phyloP scores from a whole-genome alignment of 805 yeast genomes.

The Sungouiozyma intestinalis region DNA sequence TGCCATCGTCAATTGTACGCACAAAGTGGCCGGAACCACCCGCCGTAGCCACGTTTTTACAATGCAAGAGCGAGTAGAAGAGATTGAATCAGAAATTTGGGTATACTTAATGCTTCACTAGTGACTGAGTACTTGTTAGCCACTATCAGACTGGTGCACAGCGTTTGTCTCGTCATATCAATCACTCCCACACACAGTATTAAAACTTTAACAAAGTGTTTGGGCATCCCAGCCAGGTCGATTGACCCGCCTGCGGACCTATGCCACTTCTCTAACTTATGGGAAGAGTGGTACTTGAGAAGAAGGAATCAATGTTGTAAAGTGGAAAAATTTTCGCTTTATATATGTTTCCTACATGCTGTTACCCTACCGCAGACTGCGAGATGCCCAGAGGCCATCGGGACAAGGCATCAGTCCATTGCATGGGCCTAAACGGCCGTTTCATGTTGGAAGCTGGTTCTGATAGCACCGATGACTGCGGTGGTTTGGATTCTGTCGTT shows the following conservation, averaged over 20 bases:
- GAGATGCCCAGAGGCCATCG: too few relatives aligned
- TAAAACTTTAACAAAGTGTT: not conserved
- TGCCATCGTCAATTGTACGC: too few relatives aligned
- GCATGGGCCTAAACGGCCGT: too few relatives aligned
- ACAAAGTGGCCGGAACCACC: not conserved
- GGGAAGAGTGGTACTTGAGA: not conserved
- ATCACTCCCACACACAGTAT: not conserved
- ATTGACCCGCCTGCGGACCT: too few relatives aligned
- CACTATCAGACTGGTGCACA: conserved; percentile 32
- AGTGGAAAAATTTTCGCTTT: not conserved
- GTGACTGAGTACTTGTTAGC: conserved; percentile 26
- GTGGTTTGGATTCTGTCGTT: conserved; percentile 82
- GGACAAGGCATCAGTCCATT: not conserved
- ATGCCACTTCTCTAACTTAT: too few relatives aligned
- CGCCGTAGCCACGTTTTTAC: not conserved
- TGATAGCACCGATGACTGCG: conserved; percentile 82
- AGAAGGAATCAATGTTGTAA: not conserved
- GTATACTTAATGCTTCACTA: conserved; percentile 31
- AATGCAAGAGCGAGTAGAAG: not conserved
- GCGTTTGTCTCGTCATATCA: conserved; percentile 30
- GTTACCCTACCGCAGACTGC: not conserved
- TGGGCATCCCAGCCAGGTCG: too few relatives aligned
- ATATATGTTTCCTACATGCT: conserved; percentile 1
- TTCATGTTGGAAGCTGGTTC: conserved; percentile 35
- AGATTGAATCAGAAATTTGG: conserved; percentile 28